Evolutionary conservation across 208 protist genomes (phyloP).

Genomic region (Crithidia sp.): DNA sequence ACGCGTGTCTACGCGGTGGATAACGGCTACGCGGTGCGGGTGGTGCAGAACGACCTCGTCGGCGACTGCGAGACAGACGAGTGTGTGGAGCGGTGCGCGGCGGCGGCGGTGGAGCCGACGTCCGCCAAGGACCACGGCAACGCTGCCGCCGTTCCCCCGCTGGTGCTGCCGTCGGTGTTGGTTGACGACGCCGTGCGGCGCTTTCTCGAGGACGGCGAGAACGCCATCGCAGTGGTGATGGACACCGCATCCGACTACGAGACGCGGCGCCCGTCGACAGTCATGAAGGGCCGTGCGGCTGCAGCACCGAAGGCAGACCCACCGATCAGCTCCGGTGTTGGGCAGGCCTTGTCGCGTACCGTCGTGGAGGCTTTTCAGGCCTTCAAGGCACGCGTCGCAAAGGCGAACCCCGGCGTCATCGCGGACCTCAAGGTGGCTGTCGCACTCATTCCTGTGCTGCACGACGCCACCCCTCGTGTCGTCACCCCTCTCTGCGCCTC

Average conservation of each 20-base stretch:
- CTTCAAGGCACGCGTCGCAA: constrained; percentile 12
- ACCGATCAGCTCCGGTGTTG: not conserved
- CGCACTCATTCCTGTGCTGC: constrained; percentile 14
- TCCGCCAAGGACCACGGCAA: not conserved
- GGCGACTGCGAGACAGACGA: constrained; percentile 50
- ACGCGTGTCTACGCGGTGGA: constrained; percentile 28
- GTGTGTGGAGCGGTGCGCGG: constrained; percentile 33
- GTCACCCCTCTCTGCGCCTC: not conserved
- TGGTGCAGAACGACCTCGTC: constrained; percentile 28
- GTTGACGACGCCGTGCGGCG: constrained; percentile 21
- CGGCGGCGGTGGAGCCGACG: not conserved
- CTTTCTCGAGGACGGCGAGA: constrained; percentile 42
- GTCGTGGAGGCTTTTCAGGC: constrained; percentile 17
- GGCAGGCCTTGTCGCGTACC: constrained; percentile 7
- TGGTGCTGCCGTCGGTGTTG: constrained; percentile 34
- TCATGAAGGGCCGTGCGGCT: not conserved
- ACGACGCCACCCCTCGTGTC: not conserved
- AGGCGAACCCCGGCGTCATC: not conserved
- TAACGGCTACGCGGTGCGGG: constrained; percentile 28
- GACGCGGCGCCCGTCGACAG: not conserved
- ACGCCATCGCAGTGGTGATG: constrained; percentile 40
- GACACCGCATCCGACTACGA: constrained; percentile 21
- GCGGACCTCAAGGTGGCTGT: constrained; percentile 26
- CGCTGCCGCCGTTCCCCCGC: not conserved
- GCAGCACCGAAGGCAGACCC: not conserved